Evolutionary conservation across 257 asterid genomes (phyloP), one percentile per base, ranked within the genome.

Genomic region (Nicotiana attenuata): DNA sequence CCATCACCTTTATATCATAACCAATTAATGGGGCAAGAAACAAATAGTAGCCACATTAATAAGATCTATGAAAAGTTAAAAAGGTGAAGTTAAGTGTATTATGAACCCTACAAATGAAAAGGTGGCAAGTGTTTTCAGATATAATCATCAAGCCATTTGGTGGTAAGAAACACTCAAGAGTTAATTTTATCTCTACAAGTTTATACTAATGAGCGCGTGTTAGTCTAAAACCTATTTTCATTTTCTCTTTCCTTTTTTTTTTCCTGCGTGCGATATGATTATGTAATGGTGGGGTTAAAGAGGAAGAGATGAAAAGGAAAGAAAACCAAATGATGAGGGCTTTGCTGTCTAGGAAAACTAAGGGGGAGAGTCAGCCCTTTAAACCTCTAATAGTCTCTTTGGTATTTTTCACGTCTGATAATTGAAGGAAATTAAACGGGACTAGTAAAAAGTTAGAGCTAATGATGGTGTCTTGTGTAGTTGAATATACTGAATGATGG

Each of bases 401-500:
- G 79, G 63, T 73, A 50, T 47, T 47, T 75, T 64, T 75, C 79
- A 75, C 79, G 63, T 75, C 57, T 75, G 41, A 75, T 75, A 75
- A 15, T 75, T 75, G 79, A 75, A 75, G 63, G 24, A 7, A 88
- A n/a, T n/a, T n/a, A n/a, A n/a, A 83, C 85, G 88, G 80, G 92
- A 89, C 93, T 87, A 71, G 88, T 80, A 86, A 81, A 69, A 75
- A 47, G 79, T 82, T 79, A 67, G 85, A 19, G 57, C 79, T 65
- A 86, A 93, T 93, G 80, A 92, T 92, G 91, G 47, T 90, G 97
- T 90, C 94, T 81, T 86, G 83, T 87, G 68, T 82, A 83, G 87
- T 85, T 79, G 85, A 87, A 80, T 85, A 85, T 53, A 81, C 71
- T 53, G 81, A 84, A 83, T 86, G 88, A 87, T 87, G 86, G 41